Percentiles rank a stretch among this genome's conserved stretches.
Evolutionary conservation across 2,329 filamentous ascomycete species (phyloP).

Genomic region (Colletotrichum acutatum): DNA sequence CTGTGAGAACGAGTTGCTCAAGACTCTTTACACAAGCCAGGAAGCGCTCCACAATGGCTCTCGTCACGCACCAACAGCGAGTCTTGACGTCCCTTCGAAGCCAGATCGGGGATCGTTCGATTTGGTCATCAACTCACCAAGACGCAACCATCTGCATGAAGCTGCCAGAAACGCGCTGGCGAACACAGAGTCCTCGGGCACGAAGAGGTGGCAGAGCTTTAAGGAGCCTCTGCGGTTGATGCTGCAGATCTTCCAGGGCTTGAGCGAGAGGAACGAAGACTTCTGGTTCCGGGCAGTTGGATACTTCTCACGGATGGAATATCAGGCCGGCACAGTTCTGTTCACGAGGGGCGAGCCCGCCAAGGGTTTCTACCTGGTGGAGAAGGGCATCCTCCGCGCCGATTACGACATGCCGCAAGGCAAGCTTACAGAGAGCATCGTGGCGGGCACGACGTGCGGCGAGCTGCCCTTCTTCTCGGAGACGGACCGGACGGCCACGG

Average conservation of each 20-base stretch:
- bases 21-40: conserved; percentile 78
- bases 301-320: conserved; percentile 80
- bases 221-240: conserved; percentile 92
- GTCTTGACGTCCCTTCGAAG: conserved; percentile 60
- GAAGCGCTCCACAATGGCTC: conserved; percentile 64
- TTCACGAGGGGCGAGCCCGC: conserved; percentile 83
- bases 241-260: conserved; percentile 92
- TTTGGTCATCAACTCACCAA: conserved; percentile 78
- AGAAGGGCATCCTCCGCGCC: conserved; percentile 87
- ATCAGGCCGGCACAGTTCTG: conserved; percentile 75
- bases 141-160: conserved; percentile 79
- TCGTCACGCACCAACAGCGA: conserved; percentile 54
- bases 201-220: conserved; percentile 83
- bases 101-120: conserved; percentile 49
- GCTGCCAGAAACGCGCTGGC: conserved; percentile 82
- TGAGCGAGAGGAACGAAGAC: conserved; percentile 88
- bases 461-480: conserved; percentile 97
- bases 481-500: conserved; percentile 87
- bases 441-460: conserved; percentile 93
- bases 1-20: conserved; percentile 94
- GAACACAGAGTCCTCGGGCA: conserved; percentile 68
- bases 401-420: conserved; percentile 95
- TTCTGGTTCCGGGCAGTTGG: conserved; percentile 88
- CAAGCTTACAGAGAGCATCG: conserved; percentile 87
- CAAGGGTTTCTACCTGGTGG: conserved; percentile 88